Base-by-base conservation (phyloP, 2,329 filamentous ascomycete genomes). In the Periconia sp. region DNA sequence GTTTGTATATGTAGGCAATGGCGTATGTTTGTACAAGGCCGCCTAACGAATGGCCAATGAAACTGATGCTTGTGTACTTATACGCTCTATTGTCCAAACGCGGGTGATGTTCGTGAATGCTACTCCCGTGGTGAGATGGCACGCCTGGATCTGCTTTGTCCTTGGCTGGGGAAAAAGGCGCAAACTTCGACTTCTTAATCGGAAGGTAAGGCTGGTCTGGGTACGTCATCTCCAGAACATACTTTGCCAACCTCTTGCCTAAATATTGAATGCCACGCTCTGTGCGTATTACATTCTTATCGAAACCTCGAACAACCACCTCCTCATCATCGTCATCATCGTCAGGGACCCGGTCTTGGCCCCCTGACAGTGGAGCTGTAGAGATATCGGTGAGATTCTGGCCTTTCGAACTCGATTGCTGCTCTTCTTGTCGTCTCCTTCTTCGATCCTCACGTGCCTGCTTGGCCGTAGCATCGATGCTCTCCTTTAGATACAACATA, bases 401-500 rank as follows among this genome's bases (percentile, higher is more conserved):
- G 41, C 46, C 24, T 43, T 29, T 21, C 17, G 38, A 5, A 4
- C 43, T 46, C 13, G 43, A 38, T 3, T 36, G 43, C 25, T 29
- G 51, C 21, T 66, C 53, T 43, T 72, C 65, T 59, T 61, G 72
- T 63, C 63, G 74, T 44, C 87, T 78, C 36, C 75, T 78, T 65
- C 79, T 85, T 25, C 85, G 83, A 67, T 89, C 86, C 36, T 83
- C 74, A 56, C 86, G 85, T 19, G 89, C 87, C 64, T 92, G 84
- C 57, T 78, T 86, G 4, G 86, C 87, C 3, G 89, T 85, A 19
- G 85, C 84, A 72, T 99, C 94, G 50, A 99, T 97, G 69, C 90
- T 95, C 71, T 99, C 94, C 65, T 99, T 99, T 68, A 99, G 74
- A 65, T 89, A 99, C 15, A 99, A 77, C 94, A 99, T 96, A 67